Percentiles rank a stretch among this genome's conserved stretches.
Conservation (phyloP, 768 basidiomycete species). For the Suillus plorans region DNA sequence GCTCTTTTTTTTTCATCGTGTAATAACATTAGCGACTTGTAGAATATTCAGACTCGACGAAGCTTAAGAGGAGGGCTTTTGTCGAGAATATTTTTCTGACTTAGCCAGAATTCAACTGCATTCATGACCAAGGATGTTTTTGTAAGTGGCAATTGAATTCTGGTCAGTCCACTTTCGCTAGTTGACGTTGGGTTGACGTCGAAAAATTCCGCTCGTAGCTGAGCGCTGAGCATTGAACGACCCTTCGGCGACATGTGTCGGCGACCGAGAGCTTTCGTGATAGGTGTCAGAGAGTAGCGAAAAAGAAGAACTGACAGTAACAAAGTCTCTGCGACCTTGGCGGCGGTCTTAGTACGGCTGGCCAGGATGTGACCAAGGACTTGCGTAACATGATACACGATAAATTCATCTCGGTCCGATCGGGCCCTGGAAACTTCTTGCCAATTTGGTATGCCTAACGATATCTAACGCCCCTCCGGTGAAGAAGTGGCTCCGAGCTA, state of each 20-base stretch:
- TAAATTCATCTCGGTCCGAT: background rate
- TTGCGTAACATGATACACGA: background rate
- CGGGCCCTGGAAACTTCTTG: background rate
- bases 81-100: background rate
- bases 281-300: background rate
- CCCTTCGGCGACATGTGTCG: background rate
- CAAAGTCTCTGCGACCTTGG: background rate
- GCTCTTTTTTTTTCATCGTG: slow-evolving; percentile 4
- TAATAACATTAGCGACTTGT: background rate
- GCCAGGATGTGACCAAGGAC: background rate
- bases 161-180: background rate
- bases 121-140: background rate
- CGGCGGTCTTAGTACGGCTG: background rate
- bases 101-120: background rate
- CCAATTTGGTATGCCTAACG: background rate
- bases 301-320: background rate
- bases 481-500: background rate
- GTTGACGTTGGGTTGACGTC: background rate
- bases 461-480: background rate
- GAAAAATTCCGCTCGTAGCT: background rate
- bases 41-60: background rate
- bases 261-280: background rate
- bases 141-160: background rate
- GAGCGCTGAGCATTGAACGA: background rate
- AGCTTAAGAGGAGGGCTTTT: background rate